Base-by-base conservation (phyloP, 257 asterid species). In the Leptodermis oblonga region DNA sequence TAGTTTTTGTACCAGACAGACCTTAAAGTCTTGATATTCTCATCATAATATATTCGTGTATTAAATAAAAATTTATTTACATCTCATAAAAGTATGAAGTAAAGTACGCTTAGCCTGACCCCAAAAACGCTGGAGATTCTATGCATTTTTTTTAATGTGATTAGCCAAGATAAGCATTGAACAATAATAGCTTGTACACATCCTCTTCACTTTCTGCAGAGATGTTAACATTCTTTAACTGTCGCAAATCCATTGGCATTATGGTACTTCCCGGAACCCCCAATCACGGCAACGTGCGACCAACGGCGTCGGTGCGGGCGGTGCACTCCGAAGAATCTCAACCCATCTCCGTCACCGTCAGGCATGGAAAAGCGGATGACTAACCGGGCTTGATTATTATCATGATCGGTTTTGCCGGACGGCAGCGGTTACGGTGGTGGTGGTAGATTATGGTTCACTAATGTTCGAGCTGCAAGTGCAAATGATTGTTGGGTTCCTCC, bases 241-340 rank as follows among this genome's bases (percentile, higher is more conserved):
- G 76, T 68, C 23, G 95, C 96, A 9, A 82, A 91, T 0, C 97
- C 96, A 72, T 93, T 85, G 0, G 96, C 97, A 6, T 84, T 78
- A 67, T 84, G 83, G 65, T 81, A 91, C 83, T 82, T 88, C 4
- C 96, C 92, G 0, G 80, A 82, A 3, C 97, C 96, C 0, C 96
- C 96, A 22, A 91, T 87, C 14, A 91, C 86, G n/a, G 95, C 92
- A 62, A 89, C 70, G 30, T 90, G 79, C 5, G 96, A 86, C 84
- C 86, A 84, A 0, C 74, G 83, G 0, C 72, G 67, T 54, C 82
- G 82, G 20, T 90, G 91, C 0, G 82, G 65, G 78, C 63, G 78
- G 69, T 80, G 90, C 51, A 91, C 86, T 0, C 97, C 96, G 11
- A 85, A 91, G 64, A 87, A 81, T 71, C 86, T 87, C 15, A 91